phyloP scores from a whole-genome alignment of 2,329 filamentous ascomycete species.

The Tolypocladium cylindrosporum region DNA sequence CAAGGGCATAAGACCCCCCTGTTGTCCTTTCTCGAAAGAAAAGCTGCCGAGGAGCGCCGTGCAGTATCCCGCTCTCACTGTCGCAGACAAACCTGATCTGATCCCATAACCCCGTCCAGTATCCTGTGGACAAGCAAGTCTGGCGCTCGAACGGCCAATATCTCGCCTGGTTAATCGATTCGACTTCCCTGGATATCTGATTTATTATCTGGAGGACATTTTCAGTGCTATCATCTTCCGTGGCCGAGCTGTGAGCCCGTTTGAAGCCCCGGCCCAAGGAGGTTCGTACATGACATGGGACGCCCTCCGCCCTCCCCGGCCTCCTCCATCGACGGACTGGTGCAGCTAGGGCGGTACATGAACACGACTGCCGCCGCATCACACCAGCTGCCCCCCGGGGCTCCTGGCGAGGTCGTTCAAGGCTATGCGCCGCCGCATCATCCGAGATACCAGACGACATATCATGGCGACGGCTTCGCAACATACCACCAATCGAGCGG shows the following conservation, averaged over 20 bases:
- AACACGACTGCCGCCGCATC: background rate
- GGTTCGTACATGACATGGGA: constrained; percentile 20
- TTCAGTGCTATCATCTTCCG: too few species aligned
- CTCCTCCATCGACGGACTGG: constrained; percentile 19
- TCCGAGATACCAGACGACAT: background rate
- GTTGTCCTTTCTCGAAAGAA: background rate
- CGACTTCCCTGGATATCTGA: background rate
- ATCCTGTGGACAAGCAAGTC: background rate
- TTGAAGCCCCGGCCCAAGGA: constrained; percentile 1
- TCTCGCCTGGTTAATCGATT: background rate
- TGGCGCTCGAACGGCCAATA: background rate
- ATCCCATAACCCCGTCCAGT: background rate
- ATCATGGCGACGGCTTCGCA: background rate
- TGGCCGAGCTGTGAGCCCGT: background rate
- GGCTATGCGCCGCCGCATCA: background rate
- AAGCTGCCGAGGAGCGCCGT: background rate
- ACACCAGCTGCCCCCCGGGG: background rate
- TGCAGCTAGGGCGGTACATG: constrained; percentile 1
- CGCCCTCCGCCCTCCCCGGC: constrained; percentile 35
- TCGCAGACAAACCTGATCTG: background rate
- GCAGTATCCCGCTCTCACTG: background rate
- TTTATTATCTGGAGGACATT: background rate
- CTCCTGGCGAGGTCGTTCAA: background rate
- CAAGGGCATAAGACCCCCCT: constrained; percentile 3
- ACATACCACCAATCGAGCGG: background rate